A percentile compares a stretch with the other conserved stretches of the same genome.
phyloP scores from a whole-genome alignment of 139 green algal species.

The Chlamydomonas urium region DNA sequence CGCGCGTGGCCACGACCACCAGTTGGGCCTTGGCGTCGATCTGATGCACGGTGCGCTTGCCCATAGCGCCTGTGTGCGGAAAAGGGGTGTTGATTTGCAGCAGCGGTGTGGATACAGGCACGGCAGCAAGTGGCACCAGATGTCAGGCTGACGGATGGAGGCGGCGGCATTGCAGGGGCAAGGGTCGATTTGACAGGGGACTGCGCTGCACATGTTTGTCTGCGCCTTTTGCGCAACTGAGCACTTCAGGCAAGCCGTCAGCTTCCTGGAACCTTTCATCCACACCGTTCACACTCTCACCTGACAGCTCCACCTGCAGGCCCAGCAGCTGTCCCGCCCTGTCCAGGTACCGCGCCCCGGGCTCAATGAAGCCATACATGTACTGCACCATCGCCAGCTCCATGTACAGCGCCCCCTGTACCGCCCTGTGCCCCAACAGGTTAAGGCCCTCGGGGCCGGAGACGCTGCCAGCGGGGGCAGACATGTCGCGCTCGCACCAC shows the following conservation, averaged over 20 bases:
- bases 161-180: no score
- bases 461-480: conserved; percentile 8
- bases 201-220: no score
- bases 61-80: conserved; percentile 57
- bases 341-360: conserved; percentile 40
- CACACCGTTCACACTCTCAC: no score
- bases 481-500: background rate
- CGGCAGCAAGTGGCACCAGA: no score
- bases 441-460: background rate
- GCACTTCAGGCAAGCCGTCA: no score
- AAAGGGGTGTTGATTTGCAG: background rate
- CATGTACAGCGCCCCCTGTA: conserved; percentile 26
- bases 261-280: no score
- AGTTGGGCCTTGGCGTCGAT: conserved; percentile 79
- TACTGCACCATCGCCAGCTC: conserved; percentile 57
- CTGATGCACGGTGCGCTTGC: conserved; percentile 82
- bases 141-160: no score
- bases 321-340: conserved; percentile 45
- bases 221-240: no score
- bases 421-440: background rate
- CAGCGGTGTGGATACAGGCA: no score
- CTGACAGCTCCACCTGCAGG: conserved; percentile 44
- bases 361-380: conserved; percentile 47
- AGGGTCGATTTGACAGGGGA: no score
- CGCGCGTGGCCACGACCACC: conserved; percentile 30